These are phyloP conservation scores for Pelargonium cotyledonis DNA, from an alignment of 441 rosid genomes.

Conservation along the genomic window DNA sequence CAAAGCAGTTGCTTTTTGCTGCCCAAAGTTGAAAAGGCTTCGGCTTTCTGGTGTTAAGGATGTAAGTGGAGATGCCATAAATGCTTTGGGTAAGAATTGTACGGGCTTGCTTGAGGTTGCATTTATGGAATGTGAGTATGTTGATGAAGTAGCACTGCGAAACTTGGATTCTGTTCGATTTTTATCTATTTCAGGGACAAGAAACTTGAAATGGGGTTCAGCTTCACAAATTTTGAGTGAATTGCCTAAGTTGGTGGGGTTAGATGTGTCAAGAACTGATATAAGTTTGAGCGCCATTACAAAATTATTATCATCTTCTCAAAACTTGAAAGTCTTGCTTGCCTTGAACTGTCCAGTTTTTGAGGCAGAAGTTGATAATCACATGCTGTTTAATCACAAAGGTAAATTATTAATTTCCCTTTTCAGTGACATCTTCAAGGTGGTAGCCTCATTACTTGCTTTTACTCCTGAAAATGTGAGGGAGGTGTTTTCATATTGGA, in stretches of 20 bases:
- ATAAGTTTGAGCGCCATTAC: slow-evolving; percentile 56
- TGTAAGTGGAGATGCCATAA: slow-evolving; percentile 72
- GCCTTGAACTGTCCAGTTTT: slow-evolving; percentile 72
- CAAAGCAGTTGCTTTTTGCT: slow-evolving; percentile 68
- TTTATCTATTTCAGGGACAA: slow-evolving; percentile 88
- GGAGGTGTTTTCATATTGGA: slow-evolving; percentile 56
- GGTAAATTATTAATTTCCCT: slow-evolving; percentile 61
- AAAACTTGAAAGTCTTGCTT: slow-evolving; percentile 74
- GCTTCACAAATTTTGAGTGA: slow-evolving; percentile 65
- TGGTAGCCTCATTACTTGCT: slow-evolving; percentile 57
- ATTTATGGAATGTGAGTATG: slow-evolving; percentile 67
- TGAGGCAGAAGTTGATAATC: slow-evolving; percentile 40
- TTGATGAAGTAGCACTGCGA: slow-evolving; percentile 76
- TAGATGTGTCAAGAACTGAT: slow-evolving; percentile 97
- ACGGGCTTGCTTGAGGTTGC: slow-evolving; percentile 60
- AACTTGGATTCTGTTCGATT: slow-evolving; percentile 54
- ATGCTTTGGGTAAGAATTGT: slow-evolving; percentile 76
- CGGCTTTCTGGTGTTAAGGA: slow-evolving; percentile 82
- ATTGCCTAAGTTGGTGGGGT: slow-evolving; percentile 65
- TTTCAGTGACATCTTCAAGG: slow-evolving; percentile 59
- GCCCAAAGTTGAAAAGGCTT: slow-evolving; percentile 72
- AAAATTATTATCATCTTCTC: slow-evolving; percentile 62
- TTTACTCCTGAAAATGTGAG: slow-evolving; percentile 44
- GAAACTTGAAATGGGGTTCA: slow-evolving; percentile 73
- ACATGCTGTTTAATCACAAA: slow-evolving; percentile 31